Conservation (phyloP, 139 green algal genomes). For the Volvox africanus region DNA sequence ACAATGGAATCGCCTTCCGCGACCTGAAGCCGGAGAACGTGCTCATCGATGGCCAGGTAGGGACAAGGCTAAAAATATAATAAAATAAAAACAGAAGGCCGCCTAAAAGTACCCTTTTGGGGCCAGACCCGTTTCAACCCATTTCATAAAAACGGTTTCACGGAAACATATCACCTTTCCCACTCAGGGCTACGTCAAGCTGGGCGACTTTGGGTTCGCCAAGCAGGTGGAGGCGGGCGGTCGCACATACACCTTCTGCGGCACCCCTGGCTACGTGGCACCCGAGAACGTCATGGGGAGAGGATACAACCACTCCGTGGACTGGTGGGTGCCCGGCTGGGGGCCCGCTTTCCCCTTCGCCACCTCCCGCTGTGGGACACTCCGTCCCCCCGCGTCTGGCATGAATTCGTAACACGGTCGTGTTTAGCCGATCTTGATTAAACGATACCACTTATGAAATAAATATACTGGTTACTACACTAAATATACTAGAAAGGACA, state of each 20-base stretch:
- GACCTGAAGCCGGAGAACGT: slow-evolving; percentile 98
- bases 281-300: slow-evolving; percentile 94
- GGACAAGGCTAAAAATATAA: not conserved
- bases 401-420: too few species aligned
- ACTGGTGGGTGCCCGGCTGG: slow-evolving; percentile 83
- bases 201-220: slow-evolving; percentile 94
- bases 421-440: too few species aligned
- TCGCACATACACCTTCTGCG: slow-evolving; percentile 98
- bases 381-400: too few species aligned
- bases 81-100: too few species aligned
- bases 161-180: not conserved
- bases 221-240: slow-evolving; percentile 81
- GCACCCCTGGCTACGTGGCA: slow-evolving; percentile 93
- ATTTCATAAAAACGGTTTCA: too few species aligned
- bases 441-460: too few species aligned
- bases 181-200: slow-evolving; percentile 85
- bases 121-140: too few species aligned
- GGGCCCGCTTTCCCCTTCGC: too few species aligned
- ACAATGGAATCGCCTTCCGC: slow-evolving; percentile 89
- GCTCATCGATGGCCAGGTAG: slow-evolving; percentile 85
- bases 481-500: too few species aligned
- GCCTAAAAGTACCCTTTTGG: too few species aligned
- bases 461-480: too few species aligned
- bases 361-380: too few species aligned
- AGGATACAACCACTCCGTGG: slow-evolving; percentile 93